A percentile compares a stretch with the other conserved stretches of the same genome.
These are phyloP conservation scores for Bipolaris victoriae DNA, from an alignment of 2,329 filamentous ascomycete species.

Conservation along the genomic window DNA sequence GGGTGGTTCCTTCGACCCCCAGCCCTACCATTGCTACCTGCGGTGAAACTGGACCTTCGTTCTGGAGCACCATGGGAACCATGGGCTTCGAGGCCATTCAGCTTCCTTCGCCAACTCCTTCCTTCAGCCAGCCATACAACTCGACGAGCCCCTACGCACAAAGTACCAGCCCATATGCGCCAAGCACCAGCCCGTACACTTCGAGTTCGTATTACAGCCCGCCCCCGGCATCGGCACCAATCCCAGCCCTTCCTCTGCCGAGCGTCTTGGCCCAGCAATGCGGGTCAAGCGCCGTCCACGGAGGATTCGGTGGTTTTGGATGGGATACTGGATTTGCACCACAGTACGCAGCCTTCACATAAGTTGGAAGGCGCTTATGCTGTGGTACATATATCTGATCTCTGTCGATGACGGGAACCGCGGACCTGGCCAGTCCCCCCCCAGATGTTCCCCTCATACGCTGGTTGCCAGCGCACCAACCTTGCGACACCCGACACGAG, in stretches of 20 bases:
- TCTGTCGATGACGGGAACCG: conserved; percentile 45
- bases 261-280: conserved; percentile 86
- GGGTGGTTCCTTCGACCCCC: conserved; percentile 86
- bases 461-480: conserved; percentile 50
- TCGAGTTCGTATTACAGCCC: conserved; percentile 78
- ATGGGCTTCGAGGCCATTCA: conserved; percentile 70
- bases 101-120: conserved; percentile 77
- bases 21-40: conserved; percentile 72
- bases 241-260: conserved; percentile 79
- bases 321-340: conserved; percentile 86
- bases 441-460: conserved; percentile 29
- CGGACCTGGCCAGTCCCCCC: conserved; percentile 54
- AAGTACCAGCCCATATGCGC: conserved; percentile 50
- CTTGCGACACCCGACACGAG: conserved; percentile 50
- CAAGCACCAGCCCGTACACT: conserved; percentile 65
- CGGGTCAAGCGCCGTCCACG: conserved; percentile 67
- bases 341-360: conserved; percentile 78
- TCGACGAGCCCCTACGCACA: conserved; percentile 50
- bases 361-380: conserved; percentile 50
- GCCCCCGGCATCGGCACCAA: conserved; percentile 73
- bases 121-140: conserved; percentile 72
- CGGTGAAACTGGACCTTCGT: conserved; percentile 71
- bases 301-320: conserved; percentile 77
- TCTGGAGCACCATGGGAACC: conserved; percentile 74
- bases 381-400: conserved; percentile 30